These are phyloP conservation scores for Cephaloascus albidus DNA, from an alignment of 805 yeast species.

Conservation along the genomic window DNA sequence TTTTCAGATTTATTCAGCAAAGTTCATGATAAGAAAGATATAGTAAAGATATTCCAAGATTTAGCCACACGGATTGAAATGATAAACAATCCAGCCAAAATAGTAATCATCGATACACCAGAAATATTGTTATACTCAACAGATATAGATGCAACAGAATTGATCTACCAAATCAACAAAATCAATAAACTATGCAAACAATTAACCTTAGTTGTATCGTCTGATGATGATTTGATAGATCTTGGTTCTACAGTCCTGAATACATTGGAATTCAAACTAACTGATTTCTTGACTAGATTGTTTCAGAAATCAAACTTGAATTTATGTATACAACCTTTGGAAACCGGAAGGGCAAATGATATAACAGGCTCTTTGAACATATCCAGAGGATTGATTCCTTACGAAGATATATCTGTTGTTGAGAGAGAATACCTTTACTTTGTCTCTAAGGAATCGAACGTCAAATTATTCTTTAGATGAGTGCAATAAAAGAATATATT, in stretches of 20 bases:
- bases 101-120: constrained; percentile 35
- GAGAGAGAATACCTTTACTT: constrained; percentile 61
- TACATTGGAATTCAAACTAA: constrained; percentile 28
- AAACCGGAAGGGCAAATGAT: constrained; percentile 78
- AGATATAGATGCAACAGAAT: constrained; percentile 18
- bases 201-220: constrained; percentile 25
- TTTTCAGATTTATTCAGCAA: constrained; percentile 22
- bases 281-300: constrained; percentile 37
- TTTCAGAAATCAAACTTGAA: constrained; percentile 42
- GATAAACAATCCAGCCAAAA: constrained; percentile 6
- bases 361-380: constrained; percentile 65
- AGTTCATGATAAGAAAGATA: constrained; percentile 9
- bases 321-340: constrained; percentile 54
- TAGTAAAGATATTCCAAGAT: constrained; percentile 1
- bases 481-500: no score
- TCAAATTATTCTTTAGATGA: constrained; percentile 35
- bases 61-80: constrained; percentile 6
- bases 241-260: constrained; percentile 9
- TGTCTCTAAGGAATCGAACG: constrained; percentile 42
- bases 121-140: constrained; percentile 39
- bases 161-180: constrained; percentile 20
- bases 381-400: constrained; percentile 41
- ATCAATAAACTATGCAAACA: constrained; percentile 21
- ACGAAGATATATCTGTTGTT: constrained; percentile 16
- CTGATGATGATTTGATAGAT: constrained; percentile 28